Evolutionary conservation across 106 monocot genomes (phyloP).

Genomic region (Ottelia alismoides): DNA sequence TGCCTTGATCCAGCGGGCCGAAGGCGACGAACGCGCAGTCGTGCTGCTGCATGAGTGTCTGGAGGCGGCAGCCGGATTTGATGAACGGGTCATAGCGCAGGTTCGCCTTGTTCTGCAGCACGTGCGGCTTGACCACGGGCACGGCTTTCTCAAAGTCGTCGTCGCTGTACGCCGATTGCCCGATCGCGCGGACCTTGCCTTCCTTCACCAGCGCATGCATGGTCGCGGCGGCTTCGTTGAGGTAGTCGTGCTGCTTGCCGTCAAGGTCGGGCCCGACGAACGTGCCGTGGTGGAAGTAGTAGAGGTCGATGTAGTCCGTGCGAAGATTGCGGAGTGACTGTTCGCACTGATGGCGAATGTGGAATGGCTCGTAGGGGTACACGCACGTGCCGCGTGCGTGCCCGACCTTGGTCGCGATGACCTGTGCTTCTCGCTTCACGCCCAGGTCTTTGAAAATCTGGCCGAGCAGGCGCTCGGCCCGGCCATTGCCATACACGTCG

Average conservation of each 20-base stretch:
- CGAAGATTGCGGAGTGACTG: not conserved
- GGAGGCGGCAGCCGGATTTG: not conserved
- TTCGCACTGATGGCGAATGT: not conserved
- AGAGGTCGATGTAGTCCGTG: not conserved
- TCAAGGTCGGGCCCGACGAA: not conserved
- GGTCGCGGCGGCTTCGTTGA: not conserved
- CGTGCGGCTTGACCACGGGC: not conserved
- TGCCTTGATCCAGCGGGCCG: not conserved
- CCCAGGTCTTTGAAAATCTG: not conserved
- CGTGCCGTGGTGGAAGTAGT: not conserved
- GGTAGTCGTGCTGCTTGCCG: no score
- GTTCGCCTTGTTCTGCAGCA: not conserved
- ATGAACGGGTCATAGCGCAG: not conserved
- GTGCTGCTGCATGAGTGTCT: not conserved
- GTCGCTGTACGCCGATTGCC: not conserved
- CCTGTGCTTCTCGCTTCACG: not conserved
- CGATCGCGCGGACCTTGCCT: not conserved
- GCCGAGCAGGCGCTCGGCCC: not conserved
- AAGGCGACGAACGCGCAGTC: not conserved
- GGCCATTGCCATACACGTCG: not conserved
- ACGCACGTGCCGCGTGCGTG: not conserved
- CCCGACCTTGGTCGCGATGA: not conserved
- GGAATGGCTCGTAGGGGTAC: not conserved
- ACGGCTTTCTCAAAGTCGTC: not conserved
- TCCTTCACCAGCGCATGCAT: not conserved